phyloP scores from a whole-genome alignment of 108 stramenopile species.

The Stephanodiscus minutulus region DNA sequence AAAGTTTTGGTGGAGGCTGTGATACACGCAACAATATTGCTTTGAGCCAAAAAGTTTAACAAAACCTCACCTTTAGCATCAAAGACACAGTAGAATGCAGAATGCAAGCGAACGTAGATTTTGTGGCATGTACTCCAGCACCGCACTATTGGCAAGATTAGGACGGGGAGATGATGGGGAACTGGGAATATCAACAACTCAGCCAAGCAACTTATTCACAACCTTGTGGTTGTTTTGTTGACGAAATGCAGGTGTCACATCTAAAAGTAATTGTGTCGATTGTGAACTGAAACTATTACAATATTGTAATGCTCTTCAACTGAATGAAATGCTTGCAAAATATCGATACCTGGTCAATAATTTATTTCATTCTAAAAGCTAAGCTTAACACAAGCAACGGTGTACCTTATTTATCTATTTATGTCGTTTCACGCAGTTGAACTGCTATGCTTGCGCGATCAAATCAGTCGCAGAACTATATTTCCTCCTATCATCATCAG shows the following conservation, averaged over 20 bases:
- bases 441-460: constrained; percentile 34
- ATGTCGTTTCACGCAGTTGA: background rate
- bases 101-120: too few relatives aligned
- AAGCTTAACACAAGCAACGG: background rate
- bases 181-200: background rate
- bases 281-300: background rate
- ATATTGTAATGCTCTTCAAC: background rate
- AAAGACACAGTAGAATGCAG: background rate
- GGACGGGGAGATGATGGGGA: background rate
- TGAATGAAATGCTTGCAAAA: background rate
- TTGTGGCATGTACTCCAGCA: too few relatives aligned
- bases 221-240: background rate
- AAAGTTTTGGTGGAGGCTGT: constrained; percentile 9
- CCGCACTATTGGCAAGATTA: background rate
- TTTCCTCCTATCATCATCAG: constrained; percentile 59
- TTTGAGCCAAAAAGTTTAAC: background rate
- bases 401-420: background rate
- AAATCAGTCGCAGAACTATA: constrained; percentile 43
- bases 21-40: constrained; percentile 1
- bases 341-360: background rate
- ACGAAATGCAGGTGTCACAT: background rate
- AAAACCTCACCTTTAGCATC: background rate
- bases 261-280: background rate
- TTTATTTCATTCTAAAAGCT: background rate
- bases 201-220: background rate